These are phyloP conservation scores for Diaporthe velutina DNA, from an alignment of 2,329 filamentous ascomycete genomes.

Conservation along the genomic window DNA sequence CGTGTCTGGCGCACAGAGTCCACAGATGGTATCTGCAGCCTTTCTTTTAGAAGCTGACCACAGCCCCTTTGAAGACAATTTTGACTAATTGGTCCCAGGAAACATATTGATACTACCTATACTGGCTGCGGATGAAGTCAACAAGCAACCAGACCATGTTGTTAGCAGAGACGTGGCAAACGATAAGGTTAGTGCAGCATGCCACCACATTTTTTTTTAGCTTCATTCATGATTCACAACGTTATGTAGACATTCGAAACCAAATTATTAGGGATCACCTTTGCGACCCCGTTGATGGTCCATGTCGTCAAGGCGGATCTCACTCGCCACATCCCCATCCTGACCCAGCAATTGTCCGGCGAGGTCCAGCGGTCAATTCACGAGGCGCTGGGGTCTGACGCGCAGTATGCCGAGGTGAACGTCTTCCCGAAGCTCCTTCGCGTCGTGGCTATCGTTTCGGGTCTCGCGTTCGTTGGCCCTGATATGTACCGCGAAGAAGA, in stretches of 20 bases:
- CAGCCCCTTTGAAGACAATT: not conserved
- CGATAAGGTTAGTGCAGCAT: conserved; percentile 2
- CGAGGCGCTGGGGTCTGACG: conserved; percentile 49
- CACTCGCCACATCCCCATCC: conserved; percentile 5
- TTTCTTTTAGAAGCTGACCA: not conserved
- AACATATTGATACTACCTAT: not conserved
- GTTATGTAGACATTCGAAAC: conserved; percentile 6
- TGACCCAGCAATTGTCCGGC: conserved; percentile 40
- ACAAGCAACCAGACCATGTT: conserved; percentile 15
- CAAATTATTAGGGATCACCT: conserved; percentile 10
- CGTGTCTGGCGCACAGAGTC: conserved; percentile 13
- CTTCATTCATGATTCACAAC: not conserved
- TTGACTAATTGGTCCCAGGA: not conserved
- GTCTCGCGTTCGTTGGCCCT: conserved; percentile 60
- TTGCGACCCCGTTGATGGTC: conserved; percentile 19
- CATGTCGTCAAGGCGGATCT: conserved; percentile 22
- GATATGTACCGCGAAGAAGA: conserved; percentile 58
- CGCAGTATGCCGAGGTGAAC: conserved; percentile 55
- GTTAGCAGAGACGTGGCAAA: conserved; percentile 20
- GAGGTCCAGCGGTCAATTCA: conserved; percentile 52
- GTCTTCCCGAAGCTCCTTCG: conserved; percentile 56
- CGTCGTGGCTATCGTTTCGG: conserved; percentile 60
- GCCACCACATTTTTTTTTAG: not conserved
- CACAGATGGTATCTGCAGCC: conserved; percentile 3
- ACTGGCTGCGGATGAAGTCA: conserved; percentile 18